Conservation (phyloP, 495 filamentous ascomycete genomes). For the Neurospora sp. region DNA sequence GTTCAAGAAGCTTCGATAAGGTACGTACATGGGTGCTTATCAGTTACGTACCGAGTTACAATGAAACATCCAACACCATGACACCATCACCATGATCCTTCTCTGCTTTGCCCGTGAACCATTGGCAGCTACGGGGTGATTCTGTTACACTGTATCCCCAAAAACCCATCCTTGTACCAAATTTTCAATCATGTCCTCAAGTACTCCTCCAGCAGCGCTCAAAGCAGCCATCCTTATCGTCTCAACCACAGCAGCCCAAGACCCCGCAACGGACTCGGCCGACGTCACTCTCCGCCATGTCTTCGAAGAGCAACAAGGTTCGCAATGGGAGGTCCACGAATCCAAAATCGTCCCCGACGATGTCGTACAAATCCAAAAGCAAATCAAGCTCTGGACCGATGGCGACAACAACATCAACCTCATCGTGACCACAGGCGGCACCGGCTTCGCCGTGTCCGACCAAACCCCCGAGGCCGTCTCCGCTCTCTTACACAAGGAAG, state of each 20-base stretch:
- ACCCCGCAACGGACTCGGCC: conserved; percentile 71
- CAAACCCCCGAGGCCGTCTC: conserved; percentile 83
- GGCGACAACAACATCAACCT: conserved; percentile 48
- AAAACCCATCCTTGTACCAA: neutral
- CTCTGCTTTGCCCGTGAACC: neutral
- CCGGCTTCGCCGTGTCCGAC: conserved; percentile 86
- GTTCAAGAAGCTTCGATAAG: neutral
- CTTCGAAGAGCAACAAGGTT: conserved; percentile 48
- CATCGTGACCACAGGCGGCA: conserved; percentile 83
- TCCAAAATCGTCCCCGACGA: conserved; percentile 76
- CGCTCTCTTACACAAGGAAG: conserved; percentile 74
- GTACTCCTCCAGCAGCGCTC: conserved; percentile 30
- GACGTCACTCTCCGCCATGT: conserved; percentile 52
- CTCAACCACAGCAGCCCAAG: conserved; percentile 82
- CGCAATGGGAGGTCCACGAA: conserved; percentile 57
- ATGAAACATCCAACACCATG: neutral
- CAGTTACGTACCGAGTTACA: neutral
- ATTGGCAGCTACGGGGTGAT: neutral
- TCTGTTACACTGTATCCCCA: neutral
- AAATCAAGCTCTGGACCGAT: conserved; percentile 57
- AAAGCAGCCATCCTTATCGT: conserved; percentile 73
- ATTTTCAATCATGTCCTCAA: neutral
- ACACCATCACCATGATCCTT: neutral
- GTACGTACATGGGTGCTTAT: neutral
- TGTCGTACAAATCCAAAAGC: conserved; percentile 59